Evolutionary conservation across 495 filamentous ascomycete genomes (phyloP).

Genomic region (Alectoria sarmentosa): DNA sequence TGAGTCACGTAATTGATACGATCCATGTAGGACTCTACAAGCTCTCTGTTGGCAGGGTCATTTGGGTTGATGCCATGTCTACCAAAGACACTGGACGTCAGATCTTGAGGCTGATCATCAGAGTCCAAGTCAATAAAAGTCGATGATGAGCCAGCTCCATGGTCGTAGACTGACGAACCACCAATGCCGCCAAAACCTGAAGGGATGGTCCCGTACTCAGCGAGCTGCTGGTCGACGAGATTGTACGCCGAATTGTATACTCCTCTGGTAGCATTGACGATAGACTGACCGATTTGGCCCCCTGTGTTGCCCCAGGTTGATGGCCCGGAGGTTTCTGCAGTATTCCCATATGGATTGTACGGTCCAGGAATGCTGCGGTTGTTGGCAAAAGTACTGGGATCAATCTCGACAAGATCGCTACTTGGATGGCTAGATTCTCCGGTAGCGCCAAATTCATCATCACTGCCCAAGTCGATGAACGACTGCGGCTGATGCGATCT

Average conservation of each 20-base stretch:
- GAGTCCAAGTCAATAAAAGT: slow-evolving; percentile 13
- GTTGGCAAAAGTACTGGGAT: slow-evolving; percentile 6
- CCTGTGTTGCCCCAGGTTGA: slow-evolving; percentile 7
- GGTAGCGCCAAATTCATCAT: slow-evolving; percentile 12
- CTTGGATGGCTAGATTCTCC: slow-evolving; percentile 2
- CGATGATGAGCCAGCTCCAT: slow-evolving; percentile 1
- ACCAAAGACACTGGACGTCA: slow-evolving; percentile 16
- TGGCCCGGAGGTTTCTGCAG: background rate
- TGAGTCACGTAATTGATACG: slow-evolving; percentile 32
- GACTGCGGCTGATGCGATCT: slow-evolving; percentile 5
- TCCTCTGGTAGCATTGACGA: slow-evolving; percentile 14
- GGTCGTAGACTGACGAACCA: slow-evolving; percentile 16
- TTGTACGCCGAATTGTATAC: slow-evolving; percentile 21
- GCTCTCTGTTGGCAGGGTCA: slow-evolving; percentile 20
- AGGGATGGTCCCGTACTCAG: slow-evolving; percentile 10
- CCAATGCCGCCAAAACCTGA: slow-evolving; percentile 15
- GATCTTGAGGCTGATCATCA: slow-evolving; percentile 5
- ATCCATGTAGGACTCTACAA: slow-evolving; percentile 26
- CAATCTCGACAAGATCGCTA: slow-evolving; percentile 17
- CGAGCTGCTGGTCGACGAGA: slow-evolving; percentile 21
- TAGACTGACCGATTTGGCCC: slow-evolving; percentile 12
- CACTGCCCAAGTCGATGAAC: slow-evolving; percentile 20
- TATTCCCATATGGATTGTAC: slow-evolving; percentile 6
- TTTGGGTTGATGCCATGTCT: slow-evolving; percentile 18
- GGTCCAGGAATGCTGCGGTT: background rate